Conservation (phyloP, 2,329 filamentous ascomycete genomes). For the Phaeoacremonium minimum region DNA sequence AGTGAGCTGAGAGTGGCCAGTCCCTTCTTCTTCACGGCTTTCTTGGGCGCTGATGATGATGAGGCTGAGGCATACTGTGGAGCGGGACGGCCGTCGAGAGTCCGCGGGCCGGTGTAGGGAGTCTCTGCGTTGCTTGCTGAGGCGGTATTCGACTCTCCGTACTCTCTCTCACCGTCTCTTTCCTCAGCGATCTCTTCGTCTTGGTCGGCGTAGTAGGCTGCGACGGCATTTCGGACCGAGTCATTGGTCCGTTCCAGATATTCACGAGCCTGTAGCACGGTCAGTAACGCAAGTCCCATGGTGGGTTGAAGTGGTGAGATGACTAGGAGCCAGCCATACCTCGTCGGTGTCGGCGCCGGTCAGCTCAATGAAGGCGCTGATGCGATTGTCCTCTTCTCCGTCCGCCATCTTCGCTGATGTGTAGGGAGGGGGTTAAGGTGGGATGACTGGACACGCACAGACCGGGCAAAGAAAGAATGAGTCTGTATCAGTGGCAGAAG, state of each 20-base stretch:
- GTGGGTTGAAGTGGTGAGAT: too few relatives aligned
- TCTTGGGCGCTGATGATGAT: conserved; percentile 30
- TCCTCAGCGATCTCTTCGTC: conserved; percentile 45
- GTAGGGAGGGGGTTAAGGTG: conserved; percentile 1
- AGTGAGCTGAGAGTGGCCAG: conserved; percentile 57
- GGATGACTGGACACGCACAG: background rate
- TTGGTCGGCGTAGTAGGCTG: conserved; percentile 56
- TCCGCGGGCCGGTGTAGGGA: conserved; percentile 57
- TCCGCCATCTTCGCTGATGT: conserved; percentile 28
- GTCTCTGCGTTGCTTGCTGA: too few relatives aligned
- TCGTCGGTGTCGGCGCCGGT: conserved; percentile 45
- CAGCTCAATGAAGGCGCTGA: conserved; percentile 51
- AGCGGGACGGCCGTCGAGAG: conserved; percentile 58
- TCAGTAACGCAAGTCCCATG: too few relatives aligned
- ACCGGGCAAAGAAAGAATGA: too few relatives aligned
- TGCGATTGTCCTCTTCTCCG: conserved; percentile 34
- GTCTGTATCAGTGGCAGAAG: too few relatives aligned
- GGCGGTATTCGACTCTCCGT: too few relatives aligned
- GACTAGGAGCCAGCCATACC: too few relatives aligned
- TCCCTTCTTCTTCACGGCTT: conserved; percentile 51
- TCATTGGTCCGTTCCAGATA: conserved; percentile 63
- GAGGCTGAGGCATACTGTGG: conserved; percentile 31
- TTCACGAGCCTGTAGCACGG: conserved; percentile 51
- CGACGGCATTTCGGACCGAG: conserved; percentile 60
- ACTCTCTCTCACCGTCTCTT: conserved; percentile 27